phyloP scores from a whole-genome alignment of 2,329 filamentous ascomycete species.

The Ceratocystis colombiana region DNA sequence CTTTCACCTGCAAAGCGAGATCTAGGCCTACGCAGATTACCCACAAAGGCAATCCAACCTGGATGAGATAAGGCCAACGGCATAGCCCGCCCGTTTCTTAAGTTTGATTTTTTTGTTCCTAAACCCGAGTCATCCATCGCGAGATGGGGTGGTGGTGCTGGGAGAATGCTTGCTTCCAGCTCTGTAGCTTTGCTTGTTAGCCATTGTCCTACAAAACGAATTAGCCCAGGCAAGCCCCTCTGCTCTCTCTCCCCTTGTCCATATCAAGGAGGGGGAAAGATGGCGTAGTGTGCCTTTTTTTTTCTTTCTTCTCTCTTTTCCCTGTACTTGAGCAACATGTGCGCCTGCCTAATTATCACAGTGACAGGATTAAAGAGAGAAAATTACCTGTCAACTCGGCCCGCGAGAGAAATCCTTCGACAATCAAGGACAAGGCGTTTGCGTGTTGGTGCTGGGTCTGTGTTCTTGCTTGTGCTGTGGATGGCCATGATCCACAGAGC shows the following conservation, averaged over 20 bases:
- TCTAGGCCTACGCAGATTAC: conserved; percentile 1
- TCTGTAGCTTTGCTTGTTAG: not conserved
- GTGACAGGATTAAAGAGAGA: conserved; percentile 5
- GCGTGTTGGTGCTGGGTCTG: not conserved
- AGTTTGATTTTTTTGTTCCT: not conserved
- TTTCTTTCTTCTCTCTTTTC: not conserved
- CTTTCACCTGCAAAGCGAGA: not conserved
- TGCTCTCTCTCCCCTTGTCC: not conserved
- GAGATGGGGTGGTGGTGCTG: not conserved
- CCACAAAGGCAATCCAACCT: not conserved
- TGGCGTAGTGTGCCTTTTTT: not conserved
- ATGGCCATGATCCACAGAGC: not conserved
- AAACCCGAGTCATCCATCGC: not conserved
- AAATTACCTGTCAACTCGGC: conserved; percentile 14
- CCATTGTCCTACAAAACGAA: not conserved
- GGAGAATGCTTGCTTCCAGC: not conserved
- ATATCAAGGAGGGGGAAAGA: not conserved
- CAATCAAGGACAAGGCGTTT: not conserved
- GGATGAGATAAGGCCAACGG: not conserved
- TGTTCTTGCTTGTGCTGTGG: not conserved
- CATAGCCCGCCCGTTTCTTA: not conserved
- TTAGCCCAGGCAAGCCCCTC: not conserved
- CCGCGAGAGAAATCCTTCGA: not conserved
- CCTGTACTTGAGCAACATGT: not conserved
- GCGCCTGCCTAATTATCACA: not conserved